These are phyloP conservation scores for Hyphopichia fennica DNA, from an alignment of 1,139 yeast species.

Conservation along the genomic window DNA sequence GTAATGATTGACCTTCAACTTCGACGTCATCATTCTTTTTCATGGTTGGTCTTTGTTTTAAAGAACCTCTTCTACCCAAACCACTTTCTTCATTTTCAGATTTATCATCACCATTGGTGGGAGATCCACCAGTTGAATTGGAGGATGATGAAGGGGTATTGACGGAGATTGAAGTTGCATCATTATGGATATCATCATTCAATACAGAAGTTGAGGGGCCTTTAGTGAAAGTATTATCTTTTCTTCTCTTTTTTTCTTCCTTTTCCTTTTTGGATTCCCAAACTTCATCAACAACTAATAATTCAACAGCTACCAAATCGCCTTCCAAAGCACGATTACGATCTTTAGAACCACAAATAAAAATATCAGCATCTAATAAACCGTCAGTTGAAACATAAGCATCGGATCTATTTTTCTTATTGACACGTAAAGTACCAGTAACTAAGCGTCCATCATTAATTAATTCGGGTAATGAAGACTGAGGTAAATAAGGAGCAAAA, in stretches of 20 bases:
- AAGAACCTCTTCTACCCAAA: constrained; percentile 81
- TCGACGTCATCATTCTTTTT: constrained; percentile 98
- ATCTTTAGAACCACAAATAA: constrained; percentile 98
- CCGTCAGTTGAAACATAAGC: constrained; percentile 98
- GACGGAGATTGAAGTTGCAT: constrained; percentile 51
- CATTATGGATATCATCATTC: constrained; percentile 67
- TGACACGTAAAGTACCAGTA: constrained; percentile 88
- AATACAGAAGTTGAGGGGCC: constrained; percentile 37
- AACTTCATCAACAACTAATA: constrained; percentile 92
- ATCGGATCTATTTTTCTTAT: constrained; percentile 93
- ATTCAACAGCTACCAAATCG: constrained; percentile 92
- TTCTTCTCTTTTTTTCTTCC: constrained; percentile 94
- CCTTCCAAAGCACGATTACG: constrained; percentile 97
- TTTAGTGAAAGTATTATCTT: constrained; percentile 54
- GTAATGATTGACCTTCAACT: constrained; percentile 93
- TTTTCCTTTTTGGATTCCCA: constrained; percentile 97
- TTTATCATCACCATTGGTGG: constrained; percentile 13
- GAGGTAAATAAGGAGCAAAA: constrained; percentile 95
- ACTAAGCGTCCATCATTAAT: constrained; percentile 89
- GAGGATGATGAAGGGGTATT: constrained; percentile 24
- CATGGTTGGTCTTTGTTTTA: constrained; percentile 96
- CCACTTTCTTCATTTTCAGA: constrained; percentile 26
- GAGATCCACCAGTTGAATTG: constrained; percentile 6
- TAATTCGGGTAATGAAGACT: constrained; percentile 84
- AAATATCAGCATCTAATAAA: constrained; percentile 90